Evolutionary conservation across 2,329 filamentous ascomycete genomes (phyloP), one percentile per base, ranked within the genome.

Genomic region (Penicillium verrucosum): DNA sequence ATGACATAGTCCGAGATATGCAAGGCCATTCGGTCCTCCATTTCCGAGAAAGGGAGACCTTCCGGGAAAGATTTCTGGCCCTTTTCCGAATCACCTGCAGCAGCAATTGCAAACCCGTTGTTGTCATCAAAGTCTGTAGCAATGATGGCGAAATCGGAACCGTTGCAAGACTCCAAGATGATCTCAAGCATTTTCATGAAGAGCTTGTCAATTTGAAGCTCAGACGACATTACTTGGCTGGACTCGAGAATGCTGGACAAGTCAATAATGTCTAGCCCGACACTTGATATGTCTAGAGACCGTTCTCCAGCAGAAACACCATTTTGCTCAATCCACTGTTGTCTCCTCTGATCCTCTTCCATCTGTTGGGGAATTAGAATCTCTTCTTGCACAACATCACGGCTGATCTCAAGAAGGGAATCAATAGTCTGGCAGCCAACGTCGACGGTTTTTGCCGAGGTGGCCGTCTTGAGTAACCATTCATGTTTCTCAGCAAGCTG

Each of bases 161-260:
- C 78, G 23, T 83, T 84, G 16, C 84, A 86, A 1, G 83, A 84
- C 63, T 87, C 84, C 7, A 87, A 71, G 32, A 87, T 85, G 59
- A 87, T 86, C 54, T 82, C 81, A 16, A 83, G 82, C 79, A 88
- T 85, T 69, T 86, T 86, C 2, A 80, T 78, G 54, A 87, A 75
- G 4, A 88, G 75, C 48, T 81, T 82, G 58, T 87, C 84, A 41
- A 87, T 82, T 59, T 86, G 80, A 16, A 88, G 75, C 64, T 87
- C 85, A 14, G 84, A 86, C 7, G 85, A 87, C 62, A 88, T 80
- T 6, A 87, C 78, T 67, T 87, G 85, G 52, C 82, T 86, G 27
- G 84, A 86, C 62, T 87, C 83, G 5, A 88, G 76, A 44, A 88
- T 87, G 41, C 81, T 84, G 2, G 82, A 82, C 16, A 87, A 68